Evolutionary conservation across 371 early-diverging fungal genomes (phyloP).

Genomic region (Gilbertella persicaria): DNA sequence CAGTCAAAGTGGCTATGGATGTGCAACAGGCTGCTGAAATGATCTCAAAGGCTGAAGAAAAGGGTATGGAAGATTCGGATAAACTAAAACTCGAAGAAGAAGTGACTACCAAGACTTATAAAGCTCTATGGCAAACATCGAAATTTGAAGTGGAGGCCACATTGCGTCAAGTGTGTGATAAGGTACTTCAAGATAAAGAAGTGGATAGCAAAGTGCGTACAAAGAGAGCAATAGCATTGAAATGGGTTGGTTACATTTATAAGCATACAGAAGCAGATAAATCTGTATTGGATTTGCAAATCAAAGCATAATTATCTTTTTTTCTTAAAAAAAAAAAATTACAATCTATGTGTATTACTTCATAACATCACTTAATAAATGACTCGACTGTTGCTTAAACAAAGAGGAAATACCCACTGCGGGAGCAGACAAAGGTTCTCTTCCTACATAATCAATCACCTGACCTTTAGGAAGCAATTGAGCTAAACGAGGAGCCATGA

Average conservation of each 20-base stretch:
- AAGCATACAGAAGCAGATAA: conserved; percentile 46
- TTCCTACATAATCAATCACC: conserved; percentile 70
- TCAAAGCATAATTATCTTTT: conserved; percentile 13
- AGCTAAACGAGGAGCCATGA: conserved; percentile 83
- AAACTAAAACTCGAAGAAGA: conserved; percentile 74
- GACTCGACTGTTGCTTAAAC: conserved; percentile 37
- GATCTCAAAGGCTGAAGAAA: conserved; percentile 86
- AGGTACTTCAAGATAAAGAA: conserved; percentile 67
- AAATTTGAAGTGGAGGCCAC: conserved; percentile 90
- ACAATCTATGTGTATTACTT: not conserved
- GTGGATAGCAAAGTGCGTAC: conserved; percentile 36
- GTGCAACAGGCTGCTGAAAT: conserved; percentile 83
- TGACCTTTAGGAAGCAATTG: conserved; percentile 61
- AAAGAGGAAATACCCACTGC: conserved; percentile 67
- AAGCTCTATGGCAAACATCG: conserved; percentile 92
- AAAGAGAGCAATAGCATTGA: conserved; percentile 49
- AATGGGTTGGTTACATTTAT: conserved; percentile 51
- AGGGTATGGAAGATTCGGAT: conserved; percentile 64
- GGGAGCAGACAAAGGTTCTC: conserved; percentile 73
- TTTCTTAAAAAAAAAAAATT: not conserved
- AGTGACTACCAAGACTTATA: conserved; percentile 74
- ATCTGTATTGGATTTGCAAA: conserved; percentile 31
- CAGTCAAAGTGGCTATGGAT: conserved; percentile 89
- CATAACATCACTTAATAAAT: conserved; percentile 33
- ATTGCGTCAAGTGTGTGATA: conserved; percentile 88